Base-by-base conservation (phyloP, 2,329 filamentous ascomycete genomes). In the Exophiala phaeomuriformis region DNA sequence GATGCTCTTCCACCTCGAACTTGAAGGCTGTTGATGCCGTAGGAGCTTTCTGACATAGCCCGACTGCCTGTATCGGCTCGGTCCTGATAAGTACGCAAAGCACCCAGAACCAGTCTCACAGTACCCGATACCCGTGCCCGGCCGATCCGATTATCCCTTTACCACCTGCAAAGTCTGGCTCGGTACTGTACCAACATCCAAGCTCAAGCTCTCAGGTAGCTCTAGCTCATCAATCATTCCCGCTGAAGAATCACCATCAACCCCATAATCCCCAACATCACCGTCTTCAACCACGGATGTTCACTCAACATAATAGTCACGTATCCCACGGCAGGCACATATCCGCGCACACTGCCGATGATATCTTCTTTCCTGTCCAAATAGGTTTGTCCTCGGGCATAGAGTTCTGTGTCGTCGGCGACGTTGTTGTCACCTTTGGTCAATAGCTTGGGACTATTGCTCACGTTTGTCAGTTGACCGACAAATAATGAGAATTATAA, bases 341-440 rank as follows among this genome's bases (percentile, higher is more conserved):
- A 98, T 36, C 81, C 93, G 7, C 93, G 77, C 4, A 97, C 93
- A 63, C 87, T 95, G 43, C 93, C 93, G 53, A 98, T 88, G 52
- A 98, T 90, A 67, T 97, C 91, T 67, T 86, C 80, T 61, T 77
- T 71, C 55, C 93, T 81, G 68, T 86, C 84, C 43, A 98, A 77
- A 68, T 88, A 95, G 66, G 88, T 87, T 72, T 98, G 91, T 12
- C 86, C 88, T 37, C 77, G 76, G 2, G 93, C 90, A 69, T 95
- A 95, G 12, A 86, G 79, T 68, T 96, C 90, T 10, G 89, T 95
- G 69, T 98, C 93, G 70, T 97, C 91, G 40, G 88, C 87, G 5
- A 82, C 72, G 69, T 98, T 98, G 77, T 97, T 98, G 73, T 98
- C 93, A 62, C 93, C 93, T 73, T 98, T 98, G 33, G 93, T 98